phyloP scores from a whole-genome alignment of 108 stramenopile genomes.

The Stephanodiscus minutulus region DNA sequence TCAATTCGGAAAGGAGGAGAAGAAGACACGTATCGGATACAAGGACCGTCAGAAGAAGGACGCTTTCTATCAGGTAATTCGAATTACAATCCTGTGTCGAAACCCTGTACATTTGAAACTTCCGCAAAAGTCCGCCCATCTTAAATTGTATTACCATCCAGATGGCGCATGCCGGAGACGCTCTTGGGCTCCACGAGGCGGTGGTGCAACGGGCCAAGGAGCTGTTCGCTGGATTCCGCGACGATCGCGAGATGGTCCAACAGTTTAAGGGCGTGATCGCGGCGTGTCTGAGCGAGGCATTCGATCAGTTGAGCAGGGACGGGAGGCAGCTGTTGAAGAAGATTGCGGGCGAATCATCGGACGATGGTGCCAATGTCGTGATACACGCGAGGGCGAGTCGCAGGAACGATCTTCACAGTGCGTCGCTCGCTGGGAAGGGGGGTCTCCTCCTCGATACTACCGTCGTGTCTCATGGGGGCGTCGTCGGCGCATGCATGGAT shows the following conservation, averaged over 20 bases:
- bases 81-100: background rate
- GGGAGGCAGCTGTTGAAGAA: constrained; percentile 71
- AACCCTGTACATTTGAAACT: background rate
- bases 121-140: constrained; percentile 50
- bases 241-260: constrained; percentile 90
- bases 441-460: constrained; percentile 70
- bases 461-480: constrained; percentile 36
- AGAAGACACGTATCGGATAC: constrained; percentile 85
- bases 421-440: constrained; percentile 81
- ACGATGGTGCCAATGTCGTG: constrained; percentile 17
- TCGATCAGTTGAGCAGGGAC: constrained; percentile 74
- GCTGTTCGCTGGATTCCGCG: constrained; percentile 90
- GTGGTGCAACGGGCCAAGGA: constrained; percentile 86
- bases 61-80: constrained; percentile 35
- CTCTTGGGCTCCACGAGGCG: constrained; percentile 81
- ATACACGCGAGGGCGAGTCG: constrained; percentile 62
- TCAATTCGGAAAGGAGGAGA: constrained; percentile 87
- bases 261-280: constrained; percentile 77
- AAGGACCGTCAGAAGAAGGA: constrained; percentile 89
- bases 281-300: constrained; percentile 84
- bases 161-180: constrained; percentile 84
- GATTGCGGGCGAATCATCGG: constrained; percentile 51
- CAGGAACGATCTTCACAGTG: constrained; percentile 79
- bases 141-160: constrained; percentile 28
- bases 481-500: constrained; percentile 29